Evolutionary conservation across 2,329 filamentous ascomycete genomes (phyloP).

Genomic region (Aspergillus caelatus): DNA sequence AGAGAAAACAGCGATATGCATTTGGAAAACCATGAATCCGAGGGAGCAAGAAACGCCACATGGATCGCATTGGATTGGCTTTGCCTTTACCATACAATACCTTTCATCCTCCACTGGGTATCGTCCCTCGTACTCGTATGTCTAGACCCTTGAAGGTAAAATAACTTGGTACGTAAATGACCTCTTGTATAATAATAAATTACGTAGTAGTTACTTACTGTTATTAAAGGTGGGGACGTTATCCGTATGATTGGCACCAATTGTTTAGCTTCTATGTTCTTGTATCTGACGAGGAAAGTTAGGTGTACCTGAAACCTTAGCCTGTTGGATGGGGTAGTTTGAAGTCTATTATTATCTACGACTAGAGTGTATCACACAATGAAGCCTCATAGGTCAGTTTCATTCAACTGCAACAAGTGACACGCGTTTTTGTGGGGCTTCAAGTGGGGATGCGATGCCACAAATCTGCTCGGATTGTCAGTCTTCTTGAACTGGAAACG

Average conservation of each 20-base stretch:
- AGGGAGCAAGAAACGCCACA: conserved; percentile 1
- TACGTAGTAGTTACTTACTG: neutral
- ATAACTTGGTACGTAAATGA: neutral
- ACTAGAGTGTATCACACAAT: conserved; percentile 9
- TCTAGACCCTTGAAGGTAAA: neutral
- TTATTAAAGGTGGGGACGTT: neutral
- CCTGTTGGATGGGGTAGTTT: conserved; percentile 3
- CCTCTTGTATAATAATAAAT: neutral
- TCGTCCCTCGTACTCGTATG: conserved; percentile 1
- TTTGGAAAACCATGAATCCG: neutral
- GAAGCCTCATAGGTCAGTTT: conserved; percentile 7
- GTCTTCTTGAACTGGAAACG: neutral
- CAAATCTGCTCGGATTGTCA: neutral
- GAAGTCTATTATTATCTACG: conserved; percentile 8
- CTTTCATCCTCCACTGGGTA: neutral
- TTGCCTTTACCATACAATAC: neutral
- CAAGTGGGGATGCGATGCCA: neutral
- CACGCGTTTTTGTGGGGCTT: conserved; percentile 38
- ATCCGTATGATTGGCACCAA: neutral
- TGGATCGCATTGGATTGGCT: neutral
- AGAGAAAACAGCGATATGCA: neutral
- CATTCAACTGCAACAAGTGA: conserved; percentile 23
- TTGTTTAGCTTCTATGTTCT: neutral
- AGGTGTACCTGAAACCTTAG: conserved; percentile 11
- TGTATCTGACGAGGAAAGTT: neutral